phyloP scores from a whole-genome alignment of 2,329 filamentous ascomycete genomes.

The Cephalotrichum gorgonifer region DNA sequence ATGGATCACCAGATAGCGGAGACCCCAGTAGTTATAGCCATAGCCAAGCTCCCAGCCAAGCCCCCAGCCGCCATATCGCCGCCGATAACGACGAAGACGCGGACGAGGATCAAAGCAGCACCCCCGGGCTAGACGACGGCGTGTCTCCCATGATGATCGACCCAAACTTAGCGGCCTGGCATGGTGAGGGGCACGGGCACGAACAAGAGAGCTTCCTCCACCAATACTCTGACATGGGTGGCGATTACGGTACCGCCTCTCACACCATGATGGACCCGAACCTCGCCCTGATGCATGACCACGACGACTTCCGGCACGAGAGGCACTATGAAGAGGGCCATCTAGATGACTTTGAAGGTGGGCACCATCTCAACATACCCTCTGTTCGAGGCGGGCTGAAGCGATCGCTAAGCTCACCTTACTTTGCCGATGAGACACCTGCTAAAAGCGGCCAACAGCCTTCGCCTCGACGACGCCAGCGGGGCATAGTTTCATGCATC shows the following conservation, averaged over 20 bases:
- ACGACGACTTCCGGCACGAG: conserved; percentile 1
- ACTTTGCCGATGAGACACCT: conserved; percentile 15
- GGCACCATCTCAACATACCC: conserved; percentile 1
- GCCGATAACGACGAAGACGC: not conserved
- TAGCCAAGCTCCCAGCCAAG: not conserved
- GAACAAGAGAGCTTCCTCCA: conserved; percentile 5
- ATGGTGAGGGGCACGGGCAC: not conserved
- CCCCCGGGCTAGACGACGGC: not conserved
- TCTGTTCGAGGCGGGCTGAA: conserved; percentile 1
- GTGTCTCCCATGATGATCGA: conserved; percentile 4
- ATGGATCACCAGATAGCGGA: not conserved
- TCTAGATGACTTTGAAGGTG: conserved; percentile 1
- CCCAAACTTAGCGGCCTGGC: conserved; percentile 3
- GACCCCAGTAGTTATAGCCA: not conserved
- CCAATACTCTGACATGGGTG: conserved; percentile 5
- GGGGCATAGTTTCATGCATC: conserved; percentile 40
- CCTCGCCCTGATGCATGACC: conserved; percentile 1
- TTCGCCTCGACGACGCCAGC: conserved; percentile 21
- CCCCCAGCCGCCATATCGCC: not conserved
- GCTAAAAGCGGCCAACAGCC: conserved; percentile 7
- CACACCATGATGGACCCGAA: conserved; percentile 4
- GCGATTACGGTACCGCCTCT: not conserved
- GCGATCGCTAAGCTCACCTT: conserved; percentile 17
- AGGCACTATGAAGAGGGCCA: conserved; percentile 3
- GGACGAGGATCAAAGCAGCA: not conserved